Evolutionary conservation across 306 rosid species (phyloP), one percentile per base, ranked within the genome.

Genomic region (Corylus heterophylla): DNA sequence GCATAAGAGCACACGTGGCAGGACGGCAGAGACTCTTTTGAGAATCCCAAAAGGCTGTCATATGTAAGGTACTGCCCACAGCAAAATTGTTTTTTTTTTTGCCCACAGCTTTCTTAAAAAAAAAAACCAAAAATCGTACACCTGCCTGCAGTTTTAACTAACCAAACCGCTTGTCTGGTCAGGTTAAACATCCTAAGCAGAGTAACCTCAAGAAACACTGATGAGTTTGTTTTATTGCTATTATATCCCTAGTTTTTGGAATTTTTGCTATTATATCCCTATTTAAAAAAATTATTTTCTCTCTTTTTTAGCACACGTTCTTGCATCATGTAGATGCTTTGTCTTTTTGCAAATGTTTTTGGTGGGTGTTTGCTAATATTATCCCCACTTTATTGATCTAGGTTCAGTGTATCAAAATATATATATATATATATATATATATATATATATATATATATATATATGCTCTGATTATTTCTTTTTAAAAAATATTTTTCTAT

Each of bases 101-200:
- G 35, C 88, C 88, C 92, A 88, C 87, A 77, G 94, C 86, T 87
- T 89, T 78, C 76, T 37, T 3, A 7, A 78, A 86, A 78, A 89
- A 22, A 22, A 22, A 22, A 22, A 22, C 13, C 44, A 2, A 31
- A 5, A 11, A 1, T 50, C 76, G 56, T 79, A 73, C 74, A 74
- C 27, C 37, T 1, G 44, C 80, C 52, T 56, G 44, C 63, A 2
- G 85, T 49, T 79, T 88, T 75, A 79, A 81, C 89, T 74, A 85
- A 87, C 75, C 75, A 67, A 42, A 18, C 16, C 25, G 49, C 4
- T 12, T 14, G 59, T 61, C 54, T 54, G 35, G 80, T 78, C 55
- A 67, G 77, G 88, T 85, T 86, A 78, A 64, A 20, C 55, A 37
- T 58, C 27, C 11, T 7, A 66, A 66, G 20, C 71, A 3, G 8